Evolutionary conservation across 306 rosid species (phyloP).

Genomic region (Cicer arietinum): DNA sequence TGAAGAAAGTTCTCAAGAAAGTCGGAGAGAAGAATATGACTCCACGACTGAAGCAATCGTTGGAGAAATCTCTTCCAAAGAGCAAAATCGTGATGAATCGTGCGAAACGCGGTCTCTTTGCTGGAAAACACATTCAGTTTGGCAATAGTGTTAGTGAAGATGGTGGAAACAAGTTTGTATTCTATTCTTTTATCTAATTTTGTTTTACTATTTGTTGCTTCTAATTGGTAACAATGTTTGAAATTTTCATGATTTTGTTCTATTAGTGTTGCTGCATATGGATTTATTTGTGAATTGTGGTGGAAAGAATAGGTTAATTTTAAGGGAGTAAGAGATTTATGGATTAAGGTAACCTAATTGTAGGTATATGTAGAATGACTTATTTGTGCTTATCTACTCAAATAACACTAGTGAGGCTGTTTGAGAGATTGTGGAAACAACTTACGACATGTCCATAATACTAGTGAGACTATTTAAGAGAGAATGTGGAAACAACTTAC

Average conservation of each 20-base stretch:
- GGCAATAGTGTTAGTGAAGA: constrained; percentile 90
- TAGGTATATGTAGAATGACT: no score
- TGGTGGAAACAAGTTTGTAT: constrained; percentile 89
- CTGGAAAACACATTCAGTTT: constrained; percentile 88
- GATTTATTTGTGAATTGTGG: constrained; percentile 19
- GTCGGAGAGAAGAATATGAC: constrained; percentile 75
- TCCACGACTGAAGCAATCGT: constrained; percentile 63
- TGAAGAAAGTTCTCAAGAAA: constrained; percentile 75
- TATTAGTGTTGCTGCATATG: background rate
- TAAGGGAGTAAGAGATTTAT: background rate
- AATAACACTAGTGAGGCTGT: no score
- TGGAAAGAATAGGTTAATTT: background rate
- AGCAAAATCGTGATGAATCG: constrained; percentile 80
- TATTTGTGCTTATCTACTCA: no score
- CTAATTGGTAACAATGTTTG: background rate
- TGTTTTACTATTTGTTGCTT: constrained; percentile 16
- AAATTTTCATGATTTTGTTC: constrained; percentile 20
- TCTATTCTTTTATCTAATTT: background rate
- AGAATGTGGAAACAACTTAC: no score
- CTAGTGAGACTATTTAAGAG: no score
- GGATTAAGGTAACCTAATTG: background rate
- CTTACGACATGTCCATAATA: no score
- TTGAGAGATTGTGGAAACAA: no score
- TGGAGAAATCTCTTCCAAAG: constrained; percentile 71
- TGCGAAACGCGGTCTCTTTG: constrained; percentile 89